Evolutionary conservation across 257 asterid genomes (phyloP).

Genomic region (Solanum clarkiae): DNA sequence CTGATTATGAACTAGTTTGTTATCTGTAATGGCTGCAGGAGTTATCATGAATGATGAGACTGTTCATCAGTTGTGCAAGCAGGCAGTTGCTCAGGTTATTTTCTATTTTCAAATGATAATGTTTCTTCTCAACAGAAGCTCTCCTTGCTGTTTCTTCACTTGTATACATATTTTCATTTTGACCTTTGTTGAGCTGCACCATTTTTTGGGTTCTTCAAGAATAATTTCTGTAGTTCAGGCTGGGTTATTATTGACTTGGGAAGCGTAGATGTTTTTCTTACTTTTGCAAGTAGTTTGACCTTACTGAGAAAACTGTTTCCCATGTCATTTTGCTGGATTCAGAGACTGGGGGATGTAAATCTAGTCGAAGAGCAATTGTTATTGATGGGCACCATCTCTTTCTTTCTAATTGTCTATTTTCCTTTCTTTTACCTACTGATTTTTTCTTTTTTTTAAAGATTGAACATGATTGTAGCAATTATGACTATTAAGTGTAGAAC

Average conservation of each 20-base stretch:
- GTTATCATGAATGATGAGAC: constrained; percentile 95
- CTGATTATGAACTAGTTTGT: not conserved
- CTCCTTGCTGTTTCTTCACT: not conserved
- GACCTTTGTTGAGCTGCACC: not conserved
- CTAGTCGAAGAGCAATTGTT: not conserved
- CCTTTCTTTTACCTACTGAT: not conserved
- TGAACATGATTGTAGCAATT: not conserved
- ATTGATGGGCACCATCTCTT: not conserved
- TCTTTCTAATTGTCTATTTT: not conserved
- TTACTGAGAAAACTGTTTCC: not conserved
- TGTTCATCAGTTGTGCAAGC: constrained; percentile 88
- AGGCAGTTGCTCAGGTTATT: constrained; percentile 89
- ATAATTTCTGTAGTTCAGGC: not conserved
- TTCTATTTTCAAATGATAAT: not conserved
- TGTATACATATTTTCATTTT: not conserved
- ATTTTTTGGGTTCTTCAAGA: not conserved
- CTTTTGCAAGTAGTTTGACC: not conserved
- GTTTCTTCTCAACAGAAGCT: not conserved
- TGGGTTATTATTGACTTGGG: not conserved
- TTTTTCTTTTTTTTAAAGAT: not conserved
- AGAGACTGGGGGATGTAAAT: not conserved
- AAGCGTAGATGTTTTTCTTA: not conserved
- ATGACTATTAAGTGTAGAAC: not conserved
- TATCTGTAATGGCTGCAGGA: constrained; percentile 48
- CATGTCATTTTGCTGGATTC: not conserved